These are phyloP conservation scores for Rhizophagus clarus DNA, from an alignment of 192 early-diverging fungal species.

Conservation along the genomic window DNA sequence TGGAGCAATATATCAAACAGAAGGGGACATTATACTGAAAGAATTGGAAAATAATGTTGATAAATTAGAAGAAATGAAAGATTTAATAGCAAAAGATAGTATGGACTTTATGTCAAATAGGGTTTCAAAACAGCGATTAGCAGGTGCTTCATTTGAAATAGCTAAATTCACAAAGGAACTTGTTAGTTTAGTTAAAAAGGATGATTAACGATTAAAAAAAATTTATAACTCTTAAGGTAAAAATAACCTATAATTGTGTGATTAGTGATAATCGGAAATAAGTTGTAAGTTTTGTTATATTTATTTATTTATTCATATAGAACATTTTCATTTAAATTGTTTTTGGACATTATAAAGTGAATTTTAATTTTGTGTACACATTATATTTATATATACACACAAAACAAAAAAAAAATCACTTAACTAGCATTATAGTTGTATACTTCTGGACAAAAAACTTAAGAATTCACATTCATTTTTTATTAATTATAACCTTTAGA, in stretches of 20 bases:
- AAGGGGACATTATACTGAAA: constrained; percentile 62
- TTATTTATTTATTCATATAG: no score
- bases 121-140: constrained; percentile 80
- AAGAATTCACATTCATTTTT: background rate
- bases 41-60: constrained; percentile 55
- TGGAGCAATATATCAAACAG: constrained; percentile 34
- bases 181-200: constrained; percentile 56
- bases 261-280: no score
- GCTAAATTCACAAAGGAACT: constrained; percentile 88
- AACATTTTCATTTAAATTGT: background rate
- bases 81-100: constrained; percentile 48
- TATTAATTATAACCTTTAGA: background rate
- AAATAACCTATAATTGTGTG: background rate
- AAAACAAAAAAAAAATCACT: background rate
- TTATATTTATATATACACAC: no score
- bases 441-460: background rate
- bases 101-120: constrained; percentile 58
- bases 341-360: no score
- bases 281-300: background rate
- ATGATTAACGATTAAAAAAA: background rate
- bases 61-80: constrained; percentile 61
- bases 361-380: no score
- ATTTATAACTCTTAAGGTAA: background rate
- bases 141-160: constrained; percentile 85
- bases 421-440: background rate